phyloP scores from a whole-genome alignment of 2,329 filamentous ascomycete species.

The Colletotrichum aenigma region DNA sequence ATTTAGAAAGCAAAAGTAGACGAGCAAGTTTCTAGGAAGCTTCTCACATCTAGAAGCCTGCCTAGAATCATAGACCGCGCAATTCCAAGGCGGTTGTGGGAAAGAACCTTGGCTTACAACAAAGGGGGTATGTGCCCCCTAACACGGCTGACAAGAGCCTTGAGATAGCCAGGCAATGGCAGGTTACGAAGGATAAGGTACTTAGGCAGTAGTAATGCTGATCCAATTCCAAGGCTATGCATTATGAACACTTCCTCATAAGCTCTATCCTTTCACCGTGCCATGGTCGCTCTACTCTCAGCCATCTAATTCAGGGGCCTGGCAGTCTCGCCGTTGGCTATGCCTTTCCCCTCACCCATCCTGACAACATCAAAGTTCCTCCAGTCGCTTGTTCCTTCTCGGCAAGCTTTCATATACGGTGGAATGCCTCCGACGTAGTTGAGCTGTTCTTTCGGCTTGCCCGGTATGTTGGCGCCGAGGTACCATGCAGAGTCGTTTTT shows the following conservation, averaged over 20 bases:
- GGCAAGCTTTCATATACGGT: conserved; percentile 16
- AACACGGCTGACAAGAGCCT: not conserved
- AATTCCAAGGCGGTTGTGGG: not conserved
- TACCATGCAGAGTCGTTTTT: conserved; percentile 24
- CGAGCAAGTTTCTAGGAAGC: not conserved
- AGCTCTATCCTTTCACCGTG: not conserved
- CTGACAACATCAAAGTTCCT: not conserved
- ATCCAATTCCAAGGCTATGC: not conserved
- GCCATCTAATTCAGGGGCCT: not conserved
- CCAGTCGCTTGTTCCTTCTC: conserved; percentile 3
- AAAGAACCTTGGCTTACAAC: not conserved
- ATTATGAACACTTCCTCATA: not conserved
- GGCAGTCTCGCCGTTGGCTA: not conserved
- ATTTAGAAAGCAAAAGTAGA: accelerated
- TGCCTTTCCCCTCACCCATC: not conserved
- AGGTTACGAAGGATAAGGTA: not conserved
- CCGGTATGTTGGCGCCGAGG: conserved; percentile 26
- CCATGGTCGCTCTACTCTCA: not conserved
- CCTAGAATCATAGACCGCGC: not conserved
- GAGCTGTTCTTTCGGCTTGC: conserved; percentile 23
- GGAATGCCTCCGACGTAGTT: conserved; percentile 22
- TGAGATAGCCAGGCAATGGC: accelerated
- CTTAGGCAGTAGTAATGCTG: not conserved
- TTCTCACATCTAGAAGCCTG: not conserved
- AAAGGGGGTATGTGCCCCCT: not conserved